Conservation (phyloP, 768 basidiomycete genomes). For the Suillus placidus region DNA sequence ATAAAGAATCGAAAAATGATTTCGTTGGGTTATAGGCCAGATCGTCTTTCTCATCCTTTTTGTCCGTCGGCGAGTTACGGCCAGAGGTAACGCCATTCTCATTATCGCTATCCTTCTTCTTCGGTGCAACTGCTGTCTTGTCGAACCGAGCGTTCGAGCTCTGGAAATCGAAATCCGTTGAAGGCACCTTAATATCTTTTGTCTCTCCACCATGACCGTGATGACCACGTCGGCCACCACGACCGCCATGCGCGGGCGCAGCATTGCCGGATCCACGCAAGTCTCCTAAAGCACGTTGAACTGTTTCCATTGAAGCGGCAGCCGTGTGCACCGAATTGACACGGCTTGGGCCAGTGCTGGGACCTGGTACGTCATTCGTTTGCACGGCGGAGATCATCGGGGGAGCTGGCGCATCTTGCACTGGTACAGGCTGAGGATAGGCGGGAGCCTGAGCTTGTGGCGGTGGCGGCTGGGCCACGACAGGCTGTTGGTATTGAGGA, state of each 20-base stretch:
- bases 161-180: slow-evolving; percentile 82
- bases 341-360: slow-evolving; percentile 33
- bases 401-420: slow-evolving; percentile 23
- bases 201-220: slow-evolving; percentile 35
- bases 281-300: slow-evolving; percentile 60
- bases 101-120: slow-evolving; percentile 34
- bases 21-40: slow-evolving; percentile 73
- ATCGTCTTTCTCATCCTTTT: slow-evolving; percentile 38
- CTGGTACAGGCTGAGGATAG: slow-evolving; percentile 29
- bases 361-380: slow-evolving; percentile 27
- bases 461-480: slow-evolving; percentile 32
- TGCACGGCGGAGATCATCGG: slow-evolving; percentile 22
- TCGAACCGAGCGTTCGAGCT: slow-evolving; percentile 80
- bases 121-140: slow-evolving; percentile 58
- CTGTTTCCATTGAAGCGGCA: slow-evolving; percentile 72
- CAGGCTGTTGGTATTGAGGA: slow-evolving; percentile 35
- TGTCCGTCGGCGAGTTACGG: slow-evolving; percentile 26
- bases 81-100: slow-evolving; percentile 36
- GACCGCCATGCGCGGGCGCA: slow-evolving; percentile 33
- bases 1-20: slow-evolving; percentile 80
- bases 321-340: slow-evolving; percentile 67
- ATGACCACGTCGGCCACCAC: slow-evolving; percentile 41
- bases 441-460: slow-evolving; percentile 31
- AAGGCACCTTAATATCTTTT: slow-evolving; percentile 57
- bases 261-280: slow-evolving; percentile 40